A percentile compares a stretch with the other conserved stretches of the same genome.
phyloP scores from a whole-genome alignment of 2,329 filamentous ascomycete species.

The Cladophialophora carrionii region DNA sequence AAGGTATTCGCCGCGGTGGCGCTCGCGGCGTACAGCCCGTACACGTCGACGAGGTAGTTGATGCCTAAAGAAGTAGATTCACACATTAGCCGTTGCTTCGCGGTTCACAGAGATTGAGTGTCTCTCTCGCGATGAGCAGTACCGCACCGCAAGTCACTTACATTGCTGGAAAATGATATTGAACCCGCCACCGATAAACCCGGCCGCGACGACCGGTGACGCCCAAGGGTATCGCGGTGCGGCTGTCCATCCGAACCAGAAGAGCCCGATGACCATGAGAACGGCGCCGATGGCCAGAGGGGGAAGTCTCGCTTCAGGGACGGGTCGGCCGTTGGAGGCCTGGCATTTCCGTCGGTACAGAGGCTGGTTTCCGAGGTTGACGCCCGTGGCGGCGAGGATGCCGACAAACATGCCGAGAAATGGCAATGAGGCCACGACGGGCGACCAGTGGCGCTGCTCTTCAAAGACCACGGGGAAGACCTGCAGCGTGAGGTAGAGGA shows the following conservation, averaged over 20 bases:
- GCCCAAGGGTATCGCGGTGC: conserved; percentile 43
- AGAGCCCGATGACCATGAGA: conserved; percentile 50
- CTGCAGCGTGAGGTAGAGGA: conserved; percentile 54
- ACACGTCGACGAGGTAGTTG: conserved; percentile 52
- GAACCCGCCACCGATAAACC: conserved; percentile 51
- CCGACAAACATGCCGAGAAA: conserved; percentile 53
- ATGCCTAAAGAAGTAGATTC: conserved; percentile 42
- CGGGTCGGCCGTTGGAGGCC: conserved; percentile 41
- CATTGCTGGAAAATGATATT: conserved; percentile 40
- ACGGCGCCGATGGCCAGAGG: conserved; percentile 53
- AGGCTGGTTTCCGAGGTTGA: conserved; percentile 51
- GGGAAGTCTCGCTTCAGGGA: conserved; percentile 49
- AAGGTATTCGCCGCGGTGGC: conserved; percentile 52
- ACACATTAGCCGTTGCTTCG: too few species aligned
- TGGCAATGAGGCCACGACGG: conserved; percentile 51
- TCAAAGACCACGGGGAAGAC: conserved; percentile 55
- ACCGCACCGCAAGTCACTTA: too few species aligned
- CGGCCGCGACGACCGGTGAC: conserved; percentile 42
- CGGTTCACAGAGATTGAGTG: too few species aligned
- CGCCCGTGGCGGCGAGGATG: conserved; percentile 46
- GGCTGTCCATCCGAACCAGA: conserved; percentile 52
- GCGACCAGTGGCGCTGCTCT: conserved; percentile 46
- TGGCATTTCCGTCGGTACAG: conserved; percentile 42
- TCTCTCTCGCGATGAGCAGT: too few species aligned
- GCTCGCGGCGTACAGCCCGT: conserved; percentile 48